Conservation (phyloP, 306 rosid genomes). For the Dryas drummondii region DNA sequence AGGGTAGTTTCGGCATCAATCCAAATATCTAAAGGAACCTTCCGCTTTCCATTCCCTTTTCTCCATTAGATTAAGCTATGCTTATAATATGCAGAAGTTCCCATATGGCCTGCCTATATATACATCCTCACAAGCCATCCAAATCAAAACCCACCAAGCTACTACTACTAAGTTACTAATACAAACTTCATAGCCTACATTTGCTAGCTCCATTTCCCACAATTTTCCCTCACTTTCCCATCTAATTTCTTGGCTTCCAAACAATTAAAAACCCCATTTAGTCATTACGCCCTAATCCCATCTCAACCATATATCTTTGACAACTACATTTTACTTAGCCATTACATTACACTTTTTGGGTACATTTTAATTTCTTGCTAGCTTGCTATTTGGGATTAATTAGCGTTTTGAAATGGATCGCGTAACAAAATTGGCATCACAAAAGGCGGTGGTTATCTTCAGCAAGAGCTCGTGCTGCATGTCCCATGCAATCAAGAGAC, state of each 20-base stretch:
- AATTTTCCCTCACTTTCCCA: constrained; percentile 4
- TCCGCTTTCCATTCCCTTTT: constrained; percentile 30
- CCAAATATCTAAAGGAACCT: constrained; percentile 40
- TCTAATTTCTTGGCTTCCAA: constrained; percentile 7
- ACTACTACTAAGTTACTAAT: background rate
- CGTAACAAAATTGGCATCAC: constrained; percentile 65
- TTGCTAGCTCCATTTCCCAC: background rate
- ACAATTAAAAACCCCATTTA: background rate
- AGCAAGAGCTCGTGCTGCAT: constrained; percentile 99
- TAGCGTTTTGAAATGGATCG: constrained; percentile 53
- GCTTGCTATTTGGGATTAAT: background rate
- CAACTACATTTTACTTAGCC: background rate
- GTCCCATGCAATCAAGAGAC: constrained; percentile 88
- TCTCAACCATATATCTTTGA: background rate
- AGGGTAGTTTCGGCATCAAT: constrained; percentile 33
- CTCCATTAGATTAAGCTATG: constrained; percentile 10
- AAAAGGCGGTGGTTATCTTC: constrained; percentile 93
- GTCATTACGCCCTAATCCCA: background rate
- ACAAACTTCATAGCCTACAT: constrained; percentile 7
- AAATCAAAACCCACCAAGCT: constrained; percentile 31
- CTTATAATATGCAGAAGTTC: background rate
- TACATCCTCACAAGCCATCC: constrained; percentile 21
- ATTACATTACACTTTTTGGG: background rate
- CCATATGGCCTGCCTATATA: constrained; percentile 24
- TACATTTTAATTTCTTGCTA: background rate